Evolutionary conservation across 176 grass and related monocot species (phyloP).

Genomic region (Chloris gayana): DNA sequence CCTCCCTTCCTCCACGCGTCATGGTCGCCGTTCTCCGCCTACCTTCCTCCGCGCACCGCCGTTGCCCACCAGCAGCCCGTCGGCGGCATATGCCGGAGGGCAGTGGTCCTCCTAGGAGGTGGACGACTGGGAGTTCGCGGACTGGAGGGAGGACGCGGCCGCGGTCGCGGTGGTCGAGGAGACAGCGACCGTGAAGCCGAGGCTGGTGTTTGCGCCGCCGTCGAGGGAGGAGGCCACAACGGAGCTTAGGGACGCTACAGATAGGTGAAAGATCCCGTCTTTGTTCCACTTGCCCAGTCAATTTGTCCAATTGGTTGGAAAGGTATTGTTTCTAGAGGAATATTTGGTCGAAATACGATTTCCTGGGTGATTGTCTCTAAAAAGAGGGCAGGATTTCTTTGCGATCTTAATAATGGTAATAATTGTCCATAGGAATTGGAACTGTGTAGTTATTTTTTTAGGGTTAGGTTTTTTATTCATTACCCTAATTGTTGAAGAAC

Average conservation of each 20-base stretch:
- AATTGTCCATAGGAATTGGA: no score
- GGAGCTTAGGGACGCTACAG: slow-evolving; percentile 63
- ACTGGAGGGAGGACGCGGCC: slow-evolving; percentile 50
- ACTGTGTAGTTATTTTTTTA: neutral
- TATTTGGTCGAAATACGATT: neutral
- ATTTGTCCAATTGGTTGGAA: slow-evolving; percentile 3
- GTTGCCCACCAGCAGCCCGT: no score
- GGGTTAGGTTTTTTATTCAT: neutral
- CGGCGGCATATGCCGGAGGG: slow-evolving; percentile 20
- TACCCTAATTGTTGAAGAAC: neutral
- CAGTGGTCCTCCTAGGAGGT: slow-evolving; percentile 68
- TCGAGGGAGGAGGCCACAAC: slow-evolving; percentile 75
- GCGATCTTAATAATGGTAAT: no score
- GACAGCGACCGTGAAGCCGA: slow-evolving; percentile 41
- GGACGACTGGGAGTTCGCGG: slow-evolving; percentile 76
- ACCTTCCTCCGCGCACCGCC: no score
- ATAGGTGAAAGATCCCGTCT: slow-evolving; percentile 47
- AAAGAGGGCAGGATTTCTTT: neutral
- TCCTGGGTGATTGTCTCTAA: neutral
- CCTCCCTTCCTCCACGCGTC: no score
- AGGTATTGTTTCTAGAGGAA: neutral
- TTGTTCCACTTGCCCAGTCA: neutral
- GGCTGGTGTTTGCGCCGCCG: slow-evolving; percentile 74
- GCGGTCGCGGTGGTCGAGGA: slow-evolving; percentile 29
- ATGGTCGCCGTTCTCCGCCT: no score